phyloP scores from a whole-genome alignment of 1,284 basidiomycete genomes.

The Austropuccinia psidii region DNA sequence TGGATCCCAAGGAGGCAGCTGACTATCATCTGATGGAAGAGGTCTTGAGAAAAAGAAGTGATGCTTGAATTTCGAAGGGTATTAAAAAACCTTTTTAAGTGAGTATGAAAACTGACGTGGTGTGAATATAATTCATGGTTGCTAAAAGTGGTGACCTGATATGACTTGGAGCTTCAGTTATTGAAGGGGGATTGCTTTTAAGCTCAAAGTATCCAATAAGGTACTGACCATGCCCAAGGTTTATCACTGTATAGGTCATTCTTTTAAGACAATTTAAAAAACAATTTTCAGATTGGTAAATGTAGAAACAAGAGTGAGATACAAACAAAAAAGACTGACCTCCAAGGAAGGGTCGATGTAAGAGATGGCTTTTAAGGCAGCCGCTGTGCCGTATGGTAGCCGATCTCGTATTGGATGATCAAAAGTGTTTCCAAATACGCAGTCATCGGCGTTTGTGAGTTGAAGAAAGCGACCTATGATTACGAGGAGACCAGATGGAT shows the following conservation, averaged over 20 bases:
- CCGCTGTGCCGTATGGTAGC: constrained; percentile 15
- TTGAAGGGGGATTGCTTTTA: not conserved
- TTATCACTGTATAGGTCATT: constrained; percentile 26
- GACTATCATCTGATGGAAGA: constrained; percentile 1
- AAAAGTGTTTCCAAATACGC: constrained; percentile 32
- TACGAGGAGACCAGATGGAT: not conserved
- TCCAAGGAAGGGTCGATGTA: constrained; percentile 24
- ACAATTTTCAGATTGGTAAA: not conserved
- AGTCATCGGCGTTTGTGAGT: constrained; percentile 11
- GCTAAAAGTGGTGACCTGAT: constrained; percentile 26
- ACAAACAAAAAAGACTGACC: not conserved
- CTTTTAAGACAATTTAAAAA: not conserved
- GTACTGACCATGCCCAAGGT: constrained; percentile 26
- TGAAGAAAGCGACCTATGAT: constrained; percentile 24
- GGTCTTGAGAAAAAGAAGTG: not conserved
- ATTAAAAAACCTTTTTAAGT: not conserved
- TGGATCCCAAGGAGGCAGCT: constrained; percentile 5
- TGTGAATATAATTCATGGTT: constrained; percentile 23
- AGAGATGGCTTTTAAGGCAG: constrained; percentile 29
- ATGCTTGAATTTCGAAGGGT: not conserved
- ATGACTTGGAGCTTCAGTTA: not conserved
- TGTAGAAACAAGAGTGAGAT: not conserved
- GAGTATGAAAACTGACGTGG: not conserved
- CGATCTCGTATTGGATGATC: constrained; percentile 14
- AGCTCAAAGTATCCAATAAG: not conserved